Evolutionary conservation across 441 rosid species (phyloP), one percentile per base, ranked within the genome.

Genomic region (Populus trichocarpa): DNA sequence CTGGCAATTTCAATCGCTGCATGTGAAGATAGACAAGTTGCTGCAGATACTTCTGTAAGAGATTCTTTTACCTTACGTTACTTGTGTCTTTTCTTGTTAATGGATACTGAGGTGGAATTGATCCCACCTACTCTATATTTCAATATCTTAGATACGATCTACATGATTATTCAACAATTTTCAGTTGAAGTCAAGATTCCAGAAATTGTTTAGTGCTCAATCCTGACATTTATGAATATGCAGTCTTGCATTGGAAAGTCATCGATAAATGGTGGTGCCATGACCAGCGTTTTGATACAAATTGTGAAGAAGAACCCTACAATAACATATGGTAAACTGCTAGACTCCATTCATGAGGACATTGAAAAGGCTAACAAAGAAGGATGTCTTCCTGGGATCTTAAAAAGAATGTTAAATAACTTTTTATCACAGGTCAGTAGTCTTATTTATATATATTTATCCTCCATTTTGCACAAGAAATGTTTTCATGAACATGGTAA

Each of bases 21-120:
- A 46, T 87, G 89, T 71, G 69, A 69, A 20, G 89, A 89, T 70
- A 68, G 74, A 25, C 86, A 87, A 79, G 53, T 78, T 53, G 90
- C 90, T 66, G 82, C 81, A 2, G 90, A 89, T 35, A 86, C 88
- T 66, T 63, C 81, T 5, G 90, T 87, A 82, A 83, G 88, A 40
- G 4, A 32, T 28, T 40, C 4, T 1, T 6, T 4, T 69, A 1
- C 5, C 6, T 22, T 30, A 53, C 22, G 63, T 53, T 53, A 18
- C 63, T 18, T 53, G 22, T 53, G 63, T 6, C 3, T 53, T 18
- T 53, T 53, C 63, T 18, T 18, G 63, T 53, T 53, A 20, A 50
- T 16, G 32, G 32, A 30, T 30, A 3, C 32, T 30, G 32, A 30
- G 32, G 32, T 30, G 32, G 32, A 30, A 30, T 30, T 30, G 32